Base-by-base conservation (phyloP, 2,329 filamentous ascomycete species). In the Annulohypoxylon truncatum region DNA sequence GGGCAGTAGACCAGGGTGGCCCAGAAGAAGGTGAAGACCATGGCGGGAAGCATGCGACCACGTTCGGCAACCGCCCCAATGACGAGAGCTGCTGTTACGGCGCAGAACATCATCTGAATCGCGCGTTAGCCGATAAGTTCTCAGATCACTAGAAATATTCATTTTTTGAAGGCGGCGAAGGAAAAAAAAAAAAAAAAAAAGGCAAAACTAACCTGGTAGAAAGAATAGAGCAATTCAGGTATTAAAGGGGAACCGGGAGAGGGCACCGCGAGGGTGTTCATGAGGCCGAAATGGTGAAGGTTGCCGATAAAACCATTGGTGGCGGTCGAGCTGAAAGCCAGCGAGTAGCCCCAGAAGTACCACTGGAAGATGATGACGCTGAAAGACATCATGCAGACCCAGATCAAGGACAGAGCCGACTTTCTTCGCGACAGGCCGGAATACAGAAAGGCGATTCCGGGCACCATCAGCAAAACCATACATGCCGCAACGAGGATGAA, bases 301-400 rank as follows among this genome's bases (percentile, higher is more conserved):
- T 98, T 89, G 59, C 96, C 96, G 76, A 99, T 98, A 82, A 92
- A 98, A 56, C 92, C 91, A 81, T 92, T 97, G 72, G 88, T 93
- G 3, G 90, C 92, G 12, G 89, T 89, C 44, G 87, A 85, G 76
- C 92, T 96, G 81, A 98, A 97, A 55, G 95, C 94, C 67, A 99
- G 85, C 12, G 95, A 97, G 81, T 97, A 99, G 35, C 96, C 96
- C 95, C 96, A 98, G 80, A 99, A 97, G 77, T 97, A 98, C 96
- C 96, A 99, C 83, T 99, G 96, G 84, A 99, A 97, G 61, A 92
- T 91, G 78, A 97, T 86, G 77, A 98, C 90, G 50, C 92, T 94
- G 77, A 92, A 92, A 48, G 94, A 96, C 79, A 92, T 95, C 92
- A 99, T 96, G 82, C 92, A 94, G 12, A 95, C 94, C 93, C 94